A percentile compares a stretch with the other conserved stretches of the same genome.
Conservation (phyloP, 192 early-diverging fungal species). For the Entophlyctis helioformis region DNA sequence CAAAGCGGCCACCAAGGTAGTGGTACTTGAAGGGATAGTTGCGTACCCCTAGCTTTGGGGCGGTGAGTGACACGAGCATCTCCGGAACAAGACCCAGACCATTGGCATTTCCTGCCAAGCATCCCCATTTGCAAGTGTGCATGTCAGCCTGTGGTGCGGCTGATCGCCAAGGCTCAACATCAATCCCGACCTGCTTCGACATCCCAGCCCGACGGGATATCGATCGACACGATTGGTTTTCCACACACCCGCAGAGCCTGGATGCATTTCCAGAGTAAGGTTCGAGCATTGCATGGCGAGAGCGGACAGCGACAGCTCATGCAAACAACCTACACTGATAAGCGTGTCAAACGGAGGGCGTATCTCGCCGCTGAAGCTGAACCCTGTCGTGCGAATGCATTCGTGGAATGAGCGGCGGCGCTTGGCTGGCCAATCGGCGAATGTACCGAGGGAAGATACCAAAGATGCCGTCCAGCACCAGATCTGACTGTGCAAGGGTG, state of each 20-base stretch:
- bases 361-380: slow-evolving; percentile 73
- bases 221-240: slow-evolving; percentile 68
- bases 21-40: slow-evolving; percentile 54
- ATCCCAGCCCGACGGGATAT: slow-evolving; percentile 93
- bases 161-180: background rate
- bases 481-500: slow-evolving; percentile 32
- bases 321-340: slow-evolving; percentile 24
- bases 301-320: background rate
- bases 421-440: background rate
- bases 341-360: slow-evolving; percentile 63
- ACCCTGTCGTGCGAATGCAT: slow-evolving; percentile 31
- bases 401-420: background rate
- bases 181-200: slow-evolving; percentile 63
- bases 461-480: slow-evolving; percentile 83
- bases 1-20: slow-evolving; percentile 81
- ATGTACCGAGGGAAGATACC: slow-evolving; percentile 27
- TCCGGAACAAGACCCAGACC: slow-evolving; percentile 52
- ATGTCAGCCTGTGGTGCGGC: background rate
- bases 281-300: background rate
- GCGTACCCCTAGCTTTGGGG: slow-evolving; percentile 71
- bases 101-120: slow-evolving; percentile 25
- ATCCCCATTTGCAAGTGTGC: background rate
- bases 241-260: slow-evolving; percentile 3
- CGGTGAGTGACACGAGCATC: slow-evolving; percentile 83
- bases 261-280: background rate